Conservation (phyloP, 768 basidiomycete species). For the Rhodotorula sphaerocarpa region DNA sequence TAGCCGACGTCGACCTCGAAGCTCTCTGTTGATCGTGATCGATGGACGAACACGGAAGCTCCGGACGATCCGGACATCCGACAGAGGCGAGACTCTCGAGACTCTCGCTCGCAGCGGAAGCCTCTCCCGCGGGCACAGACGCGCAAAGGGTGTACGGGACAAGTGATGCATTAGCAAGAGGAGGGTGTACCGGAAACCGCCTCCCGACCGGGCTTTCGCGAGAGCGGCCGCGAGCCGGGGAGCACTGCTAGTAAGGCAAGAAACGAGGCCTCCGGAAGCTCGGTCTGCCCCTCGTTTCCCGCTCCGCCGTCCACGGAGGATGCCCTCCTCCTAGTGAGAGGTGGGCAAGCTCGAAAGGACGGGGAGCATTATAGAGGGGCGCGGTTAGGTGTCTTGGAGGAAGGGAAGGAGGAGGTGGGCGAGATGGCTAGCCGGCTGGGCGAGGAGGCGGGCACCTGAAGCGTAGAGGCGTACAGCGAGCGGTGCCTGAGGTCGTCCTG, state of each 20-base stretch:
- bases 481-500: too few species aligned
- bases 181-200: constrained; percentile 6
- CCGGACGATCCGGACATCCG: too few species aligned
- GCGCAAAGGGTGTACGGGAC: too few species aligned
- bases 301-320: background rate
- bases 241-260: constrained; percentile 8
- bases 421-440: background rate
- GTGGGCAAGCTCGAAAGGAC: background rate
- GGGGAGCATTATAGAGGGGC: constrained; percentile 11
- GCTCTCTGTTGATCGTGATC: too few species aligned
- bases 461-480: too few species aligned
- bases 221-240: background rate
- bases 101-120: too few species aligned
- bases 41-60: too few species aligned
- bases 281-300: constrained; percentile 16
- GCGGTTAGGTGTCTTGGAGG: background rate
- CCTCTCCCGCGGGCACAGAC: too few species aligned
- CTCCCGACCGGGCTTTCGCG: background rate
- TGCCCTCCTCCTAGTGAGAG: background rate
- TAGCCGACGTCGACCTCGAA: too few species aligned
- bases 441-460: too few species aligned
- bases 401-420: background rate
- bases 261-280: constrained; percentile 5
- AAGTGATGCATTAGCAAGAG: background rate
- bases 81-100: too few species aligned